Evolutionary conservation across 495 filamentous ascomycete genomes (phyloP), one percentile per base, ranked within the genome.

Genomic region (Filosporella fistucella): DNA sequence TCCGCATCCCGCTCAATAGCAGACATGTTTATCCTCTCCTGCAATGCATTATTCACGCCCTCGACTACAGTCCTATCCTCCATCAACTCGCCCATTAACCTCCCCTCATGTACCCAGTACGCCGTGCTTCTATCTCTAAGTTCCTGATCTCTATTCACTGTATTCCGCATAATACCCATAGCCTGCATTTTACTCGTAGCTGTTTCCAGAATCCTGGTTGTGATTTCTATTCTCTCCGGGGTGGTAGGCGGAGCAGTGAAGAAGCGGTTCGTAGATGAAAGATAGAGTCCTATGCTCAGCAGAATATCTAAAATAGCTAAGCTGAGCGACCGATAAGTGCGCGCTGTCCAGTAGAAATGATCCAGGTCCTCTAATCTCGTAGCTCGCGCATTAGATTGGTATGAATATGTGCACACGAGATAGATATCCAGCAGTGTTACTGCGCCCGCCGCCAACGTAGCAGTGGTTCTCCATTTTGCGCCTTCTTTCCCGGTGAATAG

Each of bases 191-290:
- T 70, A 16, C 68, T 63, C 52, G 69, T 69, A 17, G 63, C 60
- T 1, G 36, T 51, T 34, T 60, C 63, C 28, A 81, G 49, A 18
- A 56, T 58, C 28, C 67, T 60, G 17, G 62, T 56, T 1, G 63
- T 57, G 5, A 49, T 42, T 52, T 80, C 75, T 7, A 81, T 55
- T 26, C 71, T 67, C 57, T 71, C 71, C 1, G 70, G 72, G 1
- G 75, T 41, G 12, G 57, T 45, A n/a, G 65, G 66, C 22, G 62
- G 74, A 61, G 26, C 66, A 28, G 55, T 64, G 62, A 74, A 71
- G 1, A 69, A 68, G 12, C 91, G 78, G 55, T 91, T 85, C 16
- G 93, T 96, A 18, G 80, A 76, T 0, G 83, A 77, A 12, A 90
- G 69, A 64, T 83, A 96, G 12, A 96, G 64, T 5, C 85, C 62